Evolutionary conservation across 352 stramenopile species (phyloP).

Genomic region (Pythium folliculosum): DNA sequence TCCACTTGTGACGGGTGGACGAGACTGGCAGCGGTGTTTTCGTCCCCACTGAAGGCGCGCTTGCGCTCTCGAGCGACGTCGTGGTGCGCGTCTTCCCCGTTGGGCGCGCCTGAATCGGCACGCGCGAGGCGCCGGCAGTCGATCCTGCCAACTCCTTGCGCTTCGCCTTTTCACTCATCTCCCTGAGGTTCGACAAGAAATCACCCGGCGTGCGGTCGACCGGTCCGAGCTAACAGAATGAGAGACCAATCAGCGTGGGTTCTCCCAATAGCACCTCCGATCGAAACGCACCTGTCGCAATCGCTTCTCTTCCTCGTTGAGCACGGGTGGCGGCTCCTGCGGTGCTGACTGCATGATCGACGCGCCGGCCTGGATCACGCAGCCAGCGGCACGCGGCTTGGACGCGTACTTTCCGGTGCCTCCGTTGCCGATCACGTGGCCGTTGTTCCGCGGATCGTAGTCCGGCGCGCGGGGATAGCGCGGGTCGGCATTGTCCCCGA

Average conservation of each 20-base stretch:
- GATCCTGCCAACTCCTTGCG: neutral
- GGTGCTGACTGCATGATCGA: conserved; percentile 8
- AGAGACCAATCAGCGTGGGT: neutral
- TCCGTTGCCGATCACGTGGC: neutral
- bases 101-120: neutral
- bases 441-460: conserved; percentile 1
- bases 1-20: neutral
- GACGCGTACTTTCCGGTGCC: conserved; percentile 17
- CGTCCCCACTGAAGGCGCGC: conserved; percentile 1
- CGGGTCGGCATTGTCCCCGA: neutral
- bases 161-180: neutral
- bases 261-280: too few relatives aligned
- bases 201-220: neutral
- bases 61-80: conserved; percentile 12
- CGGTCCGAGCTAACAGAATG: neutral
- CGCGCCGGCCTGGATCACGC: conserved; percentile 1
- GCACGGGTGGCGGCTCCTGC: neutral
- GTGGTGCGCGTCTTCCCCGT: neutral
- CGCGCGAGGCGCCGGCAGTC: neutral
- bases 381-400: neutral
- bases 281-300: conserved; percentile 12
- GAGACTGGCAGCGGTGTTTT: neutral
- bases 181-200: neutral
- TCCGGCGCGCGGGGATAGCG: neutral
- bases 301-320: conserved; percentile 24